Base-by-base conservation (phyloP, 805 yeast genomes). In the Teunomyces barrocoloradensis region DNA sequence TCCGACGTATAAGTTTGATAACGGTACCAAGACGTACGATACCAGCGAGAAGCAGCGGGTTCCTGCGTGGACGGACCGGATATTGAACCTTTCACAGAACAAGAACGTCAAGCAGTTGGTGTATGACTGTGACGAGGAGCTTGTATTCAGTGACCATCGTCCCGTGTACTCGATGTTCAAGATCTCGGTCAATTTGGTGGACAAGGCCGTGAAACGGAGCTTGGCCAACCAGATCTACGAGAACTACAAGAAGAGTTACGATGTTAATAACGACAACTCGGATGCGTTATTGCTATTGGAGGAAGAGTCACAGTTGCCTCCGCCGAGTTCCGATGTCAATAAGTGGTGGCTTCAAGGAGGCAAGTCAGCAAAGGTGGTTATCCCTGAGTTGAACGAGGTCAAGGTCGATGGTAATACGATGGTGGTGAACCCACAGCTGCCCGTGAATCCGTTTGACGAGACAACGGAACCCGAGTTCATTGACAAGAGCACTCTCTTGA, bases 61-160 rank as follows among this genome's bases (percentile, higher is more conserved):
- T 3, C 99, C 99, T 1, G 86, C 97, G 0, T 92, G 98, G 97
- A 92, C 98, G 0, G 99, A 92, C 65, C 74, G 99, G 6, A 83
- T 92, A 33, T 65, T 91, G 42, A 84, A 82, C 58, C 56, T 72
- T 46, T 67, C 77, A 3, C 71, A 86, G 21, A 83, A 87, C 12
- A 75, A 78, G 30, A 72, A 77, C 9, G 63, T 91, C 47, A 73
- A 69, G 39, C 92, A 87, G 51, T 52, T 76, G 1, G 66, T 70
- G 6, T 94, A 92, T 62, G 76, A 80, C 11, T 73, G 85, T 43
- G 80, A 75, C 7, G 79, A 74, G 17, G 72, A 75, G 20, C 73
- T 88, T 17, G 63, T 72, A 13, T 85, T 87, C 56, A 88, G 96
- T 0, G 99, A 92, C 60, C 99, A 92, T 64, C 71, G 95, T 41